phyloP scores from a whole-genome alignment of 352 stramenopile genomes.

The Saprolegnia diclina region DNA sequence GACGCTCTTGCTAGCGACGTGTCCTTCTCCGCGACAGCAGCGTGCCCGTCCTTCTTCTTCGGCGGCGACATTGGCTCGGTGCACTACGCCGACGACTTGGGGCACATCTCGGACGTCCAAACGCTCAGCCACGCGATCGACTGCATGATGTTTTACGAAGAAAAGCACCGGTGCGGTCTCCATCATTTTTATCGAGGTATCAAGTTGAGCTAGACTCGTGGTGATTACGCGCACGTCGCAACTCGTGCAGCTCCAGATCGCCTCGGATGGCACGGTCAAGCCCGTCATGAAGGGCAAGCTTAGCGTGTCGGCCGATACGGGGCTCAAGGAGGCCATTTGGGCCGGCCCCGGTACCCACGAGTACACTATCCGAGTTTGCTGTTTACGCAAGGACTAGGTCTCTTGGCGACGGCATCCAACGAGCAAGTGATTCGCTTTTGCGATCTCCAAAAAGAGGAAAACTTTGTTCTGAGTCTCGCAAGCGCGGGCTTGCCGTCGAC shows the following conservation, averaged over 20 bases:
- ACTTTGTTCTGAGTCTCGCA: constrained; percentile 85
- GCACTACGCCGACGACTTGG: constrained; percentile 89
- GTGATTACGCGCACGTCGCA: constrained; percentile 88
- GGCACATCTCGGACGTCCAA: constrained; percentile 88
- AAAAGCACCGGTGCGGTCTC: constrained; percentile 38
- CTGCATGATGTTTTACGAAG: constrained; percentile 85
- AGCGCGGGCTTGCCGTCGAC: constrained; percentile 28
- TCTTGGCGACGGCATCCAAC: constrained; percentile 87
- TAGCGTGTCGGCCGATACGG: constrained; percentile 74
- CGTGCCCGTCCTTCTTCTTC: constrained; percentile 89
- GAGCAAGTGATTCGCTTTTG: constrained; percentile 89
- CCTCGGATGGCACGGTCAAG: constrained; percentile 76
- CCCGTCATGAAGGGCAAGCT: constrained; percentile 85
- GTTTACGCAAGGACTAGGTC: constrained; percentile 19
- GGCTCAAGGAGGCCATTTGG: constrained; percentile 82
- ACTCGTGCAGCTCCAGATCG: constrained; percentile 88
- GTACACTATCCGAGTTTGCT: not conserved
- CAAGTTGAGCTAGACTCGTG: constrained; percentile 41
- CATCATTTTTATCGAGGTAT: constrained; percentile 29
- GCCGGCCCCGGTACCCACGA: constrained; percentile 51
- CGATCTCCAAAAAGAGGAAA: constrained; percentile 88
- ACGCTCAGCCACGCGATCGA: constrained; percentile 82
- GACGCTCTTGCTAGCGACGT: constrained; percentile 8
- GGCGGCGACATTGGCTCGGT: constrained; percentile 86
- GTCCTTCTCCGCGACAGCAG: constrained; percentile 40